Conservation (phyloP, 2,329 filamentous ascomycete species). For the Cryphonectria japonica region DNA sequence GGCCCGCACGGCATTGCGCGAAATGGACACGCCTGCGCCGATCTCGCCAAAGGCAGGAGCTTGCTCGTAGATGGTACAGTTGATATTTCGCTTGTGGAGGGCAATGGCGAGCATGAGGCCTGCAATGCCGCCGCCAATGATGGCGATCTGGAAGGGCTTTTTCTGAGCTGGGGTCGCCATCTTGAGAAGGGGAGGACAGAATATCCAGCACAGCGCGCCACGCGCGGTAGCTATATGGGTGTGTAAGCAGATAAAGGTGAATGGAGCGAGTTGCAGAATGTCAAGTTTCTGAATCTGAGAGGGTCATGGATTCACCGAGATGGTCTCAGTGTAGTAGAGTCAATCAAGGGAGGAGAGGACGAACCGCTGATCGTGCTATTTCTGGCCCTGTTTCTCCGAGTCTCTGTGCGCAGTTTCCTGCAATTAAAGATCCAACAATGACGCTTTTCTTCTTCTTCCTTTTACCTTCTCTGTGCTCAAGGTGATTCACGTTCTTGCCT, state of each 20-base stretch:
- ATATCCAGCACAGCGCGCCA: background rate
- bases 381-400: background rate
- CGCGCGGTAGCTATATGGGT: background rate
- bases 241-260: background rate
- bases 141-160: slow-evolving; percentile 40
- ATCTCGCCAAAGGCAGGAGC: slow-evolving; percentile 41
- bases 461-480: background rate
- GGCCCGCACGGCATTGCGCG: slow-evolving; percentile 40
- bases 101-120: slow-evolving; percentile 42
- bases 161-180: slow-evolving; percentile 4
- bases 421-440: background rate
- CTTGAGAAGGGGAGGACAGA: background rate
- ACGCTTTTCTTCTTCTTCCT: background rate
- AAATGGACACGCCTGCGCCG: slow-evolving; percentile 43
- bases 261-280: background rate
- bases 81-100: slow-evolving; percentile 38
- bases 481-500: background rate
- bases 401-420: background rate
- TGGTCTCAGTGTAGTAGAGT: background rate
- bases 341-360: background rate
- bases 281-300: background rate
- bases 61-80: slow-evolving; percentile 42
- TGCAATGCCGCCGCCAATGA: slow-evolving; percentile 47
- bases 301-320: background rate
- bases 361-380: background rate